Base-by-base conservation (phyloP, 176 grass and related monocot genomes). In the Hsuehochloa calcarea region DNA sequence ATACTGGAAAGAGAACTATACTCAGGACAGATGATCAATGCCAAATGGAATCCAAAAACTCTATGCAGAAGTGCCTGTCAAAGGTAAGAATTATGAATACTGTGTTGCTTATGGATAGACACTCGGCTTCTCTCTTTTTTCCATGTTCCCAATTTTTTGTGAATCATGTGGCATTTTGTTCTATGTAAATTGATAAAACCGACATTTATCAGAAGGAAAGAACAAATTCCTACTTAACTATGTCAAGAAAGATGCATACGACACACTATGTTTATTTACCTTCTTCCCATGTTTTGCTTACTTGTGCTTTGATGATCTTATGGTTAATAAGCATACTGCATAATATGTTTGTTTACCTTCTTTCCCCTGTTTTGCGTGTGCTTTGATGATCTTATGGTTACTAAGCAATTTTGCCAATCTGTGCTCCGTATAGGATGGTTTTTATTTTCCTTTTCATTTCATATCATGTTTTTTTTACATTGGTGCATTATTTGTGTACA, bases 41-140 rank as follows among this genome's bases (percentile, higher is more conserved):
- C 60, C 78, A 86, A 76, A 56, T 78, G 44, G 55, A 77, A 65
- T 44, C 72, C 4, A 13, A 55, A 78, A 65, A 65, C 6, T n/a
- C 79, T 41, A 61, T 46, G 26, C 84, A 82, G 55, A 81, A 58
- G 68, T 43, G 38, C 68, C 12, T 31, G 27, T 1, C 39, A 59
- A 90, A 83, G 88, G 79, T 90, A 47, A 47, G 73, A 72, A 66
- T 58, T 20, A 58, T 65, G 44, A 81, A 76, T 38, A 5, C 0
- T 74, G 8, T 80, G 14, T 41, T 80, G 27, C 66, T 66, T 66
- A 58, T 11, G 1, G 7, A 17, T 79, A 23, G 5, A 46, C 67
- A 41, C 0, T 26, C 12, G 23, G 25, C 23, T 78, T 52, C 13
- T 11, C 38, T n/a, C 29, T 38, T 12, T 73, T 10, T 61, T 26